These are phyloP conservation scores for Melocanna baccifera DNA, from an alignment of 176 grass and related monocot genomes.

Conservation along the genomic window DNA sequence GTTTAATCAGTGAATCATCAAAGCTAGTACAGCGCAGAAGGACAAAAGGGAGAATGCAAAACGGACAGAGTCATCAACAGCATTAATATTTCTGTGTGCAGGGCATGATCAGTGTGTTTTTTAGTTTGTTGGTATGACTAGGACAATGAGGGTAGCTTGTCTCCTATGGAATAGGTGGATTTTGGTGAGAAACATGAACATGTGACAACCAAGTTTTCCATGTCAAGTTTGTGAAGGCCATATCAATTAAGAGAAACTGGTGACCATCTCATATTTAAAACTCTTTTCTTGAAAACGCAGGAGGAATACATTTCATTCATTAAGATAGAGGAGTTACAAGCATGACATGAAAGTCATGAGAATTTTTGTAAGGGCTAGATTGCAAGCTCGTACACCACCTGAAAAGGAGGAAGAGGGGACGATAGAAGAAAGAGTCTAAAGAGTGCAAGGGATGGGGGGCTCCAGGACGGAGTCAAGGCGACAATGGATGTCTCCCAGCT, in stretches of 20 bases:
- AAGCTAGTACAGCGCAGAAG: not conserved
- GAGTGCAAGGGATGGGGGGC: no score
- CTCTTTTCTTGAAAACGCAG: not conserved
- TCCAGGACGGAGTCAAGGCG: no score
- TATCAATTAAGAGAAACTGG: not conserved
- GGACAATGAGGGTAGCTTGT: not conserved
- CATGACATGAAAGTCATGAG: no score
- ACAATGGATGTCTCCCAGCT: no score
- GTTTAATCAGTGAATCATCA: not conserved
- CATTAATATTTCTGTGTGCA: not conserved
- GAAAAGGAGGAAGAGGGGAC: no score
- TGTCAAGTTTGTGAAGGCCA: constrained; percentile 2
- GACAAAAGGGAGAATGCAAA: not conserved
- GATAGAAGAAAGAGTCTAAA: no score
- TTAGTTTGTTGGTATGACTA: not conserved
- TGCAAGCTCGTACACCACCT: no score
- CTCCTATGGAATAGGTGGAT: not conserved
- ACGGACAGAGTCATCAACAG: not conserved
- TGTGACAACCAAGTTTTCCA: constrained; percentile 1
- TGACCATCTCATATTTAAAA: not conserved
- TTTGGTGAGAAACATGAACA: not conserved
- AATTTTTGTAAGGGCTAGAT: no score
- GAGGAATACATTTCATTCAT: no score
- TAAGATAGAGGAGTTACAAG: no score
- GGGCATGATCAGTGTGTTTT: not conserved